These are phyloP conservation scores for Pyrenochaeta sp. DNA, from an alignment of 2,329 filamentous ascomycete genomes.

Conservation along the genomic window DNA sequence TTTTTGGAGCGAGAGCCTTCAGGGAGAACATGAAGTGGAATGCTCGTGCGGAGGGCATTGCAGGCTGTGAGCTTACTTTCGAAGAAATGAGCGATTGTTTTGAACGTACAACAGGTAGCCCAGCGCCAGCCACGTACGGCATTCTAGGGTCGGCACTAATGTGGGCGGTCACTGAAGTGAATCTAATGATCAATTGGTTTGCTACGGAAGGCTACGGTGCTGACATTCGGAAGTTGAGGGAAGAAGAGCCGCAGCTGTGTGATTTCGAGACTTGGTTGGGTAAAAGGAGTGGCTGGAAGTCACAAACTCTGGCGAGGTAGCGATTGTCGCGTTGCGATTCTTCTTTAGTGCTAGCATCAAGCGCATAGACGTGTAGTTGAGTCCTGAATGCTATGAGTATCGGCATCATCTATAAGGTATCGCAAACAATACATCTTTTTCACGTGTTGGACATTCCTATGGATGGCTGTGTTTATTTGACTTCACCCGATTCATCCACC, in stretches of 20 bases:
- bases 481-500: neutral
- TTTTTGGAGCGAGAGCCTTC: slow-evolving; percentile 61
- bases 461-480: neutral
- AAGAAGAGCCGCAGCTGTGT: slow-evolving; percentile 56
- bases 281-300: slow-evolving; percentile 56
- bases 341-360: neutral
- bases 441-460: too few relatives aligned
- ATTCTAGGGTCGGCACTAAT: slow-evolving; percentile 53
- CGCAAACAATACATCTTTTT: too few relatives aligned
- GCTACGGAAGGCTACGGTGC: slow-evolving; percentile 56
- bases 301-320: slow-evolving; percentile 21
- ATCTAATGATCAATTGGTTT: slow-evolving; percentile 63
- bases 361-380: neutral
- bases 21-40: slow-evolving; percentile 55
- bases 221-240: slow-evolving; percentile 55
- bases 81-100: slow-evolving; percentile 57
- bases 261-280: slow-evolving; percentile 59
- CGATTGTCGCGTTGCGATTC: neutral
- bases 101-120: slow-evolving; percentile 55
- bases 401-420: neutral
- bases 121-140: slow-evolving; percentile 54
- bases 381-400: neutral
- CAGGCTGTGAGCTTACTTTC: slow-evolving; percentile 62
- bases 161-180: slow-evolving; percentile 55
- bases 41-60: slow-evolving; percentile 57